Conservation (phyloP, 768 basidiomycete genomes). For the Flagelloscypha sp. region DNA sequence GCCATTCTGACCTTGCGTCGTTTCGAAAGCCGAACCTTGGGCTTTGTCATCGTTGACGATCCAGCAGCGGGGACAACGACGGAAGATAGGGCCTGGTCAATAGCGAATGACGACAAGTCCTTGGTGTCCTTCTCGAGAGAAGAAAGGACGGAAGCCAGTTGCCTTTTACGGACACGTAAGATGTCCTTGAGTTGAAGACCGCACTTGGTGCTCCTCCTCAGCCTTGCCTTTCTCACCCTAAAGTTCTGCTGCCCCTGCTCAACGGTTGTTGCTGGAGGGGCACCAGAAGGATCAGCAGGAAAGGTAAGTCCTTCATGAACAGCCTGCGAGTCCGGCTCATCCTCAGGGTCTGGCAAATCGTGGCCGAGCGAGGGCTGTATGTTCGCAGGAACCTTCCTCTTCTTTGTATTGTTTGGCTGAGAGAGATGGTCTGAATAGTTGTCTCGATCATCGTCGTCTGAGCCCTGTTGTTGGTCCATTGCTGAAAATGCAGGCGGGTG, state of each 20-base stretch:
- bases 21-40: slow-evolving; percentile 46
- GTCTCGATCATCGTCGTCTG: slow-evolving; percentile 47
- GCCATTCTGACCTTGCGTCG: slow-evolving; percentile 44
- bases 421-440: slow-evolving; percentile 64
- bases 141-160: slow-evolving; percentile 63
- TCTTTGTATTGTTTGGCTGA: slow-evolving; percentile 81
- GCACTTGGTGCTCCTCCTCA: slow-evolving; percentile 46
- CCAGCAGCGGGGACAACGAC: slow-evolving; percentile 19
- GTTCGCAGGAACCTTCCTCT: slow-evolving; percentile 77
- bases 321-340: slow-evolving; percentile 26
- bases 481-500: too few relatives aligned
- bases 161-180: slow-evolving; percentile 58
- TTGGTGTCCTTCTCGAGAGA: slow-evolving; percentile 58
- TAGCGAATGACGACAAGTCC: too few relatives aligned
- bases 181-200: slow-evolving; percentile 72
- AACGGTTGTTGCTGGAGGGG: slow-evolving; percentile 13
- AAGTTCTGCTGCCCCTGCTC: slow-evolving; percentile 2
- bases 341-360: slow-evolving; percentile 38
- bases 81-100: slow-evolving; percentile 70
- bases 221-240: slow-evolving; percentile 20
- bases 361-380: slow-evolving; percentile 32
- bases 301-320: too few relatives aligned
- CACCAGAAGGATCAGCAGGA: slow-evolving; percentile 13
- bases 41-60: slow-evolving; percentile 16
- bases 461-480: too few relatives aligned